A percentile compares a stretch with the other conserved stretches of the same genome.
Evolutionary conservation across 108 stramenopile species (phyloP).

Genomic region (Conticribra weissflogii): DNA sequence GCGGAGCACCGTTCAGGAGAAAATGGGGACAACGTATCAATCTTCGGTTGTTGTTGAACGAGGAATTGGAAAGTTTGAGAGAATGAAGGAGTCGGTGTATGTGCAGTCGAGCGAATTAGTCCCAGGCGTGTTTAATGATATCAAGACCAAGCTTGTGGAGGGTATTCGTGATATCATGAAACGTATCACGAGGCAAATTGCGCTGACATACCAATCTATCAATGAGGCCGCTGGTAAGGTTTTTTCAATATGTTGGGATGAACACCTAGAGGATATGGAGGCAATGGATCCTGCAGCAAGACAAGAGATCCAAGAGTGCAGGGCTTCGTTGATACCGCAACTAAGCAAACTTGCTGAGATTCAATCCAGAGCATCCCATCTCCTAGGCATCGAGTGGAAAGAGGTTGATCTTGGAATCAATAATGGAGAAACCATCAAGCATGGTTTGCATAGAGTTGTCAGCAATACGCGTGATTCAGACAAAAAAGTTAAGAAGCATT

Average conservation of each 20-base stretch:
- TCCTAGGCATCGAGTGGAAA: slow-evolving; percentile 51
- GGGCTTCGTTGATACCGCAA: slow-evolving; percentile 42
- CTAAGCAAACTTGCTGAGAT: slow-evolving; percentile 33
- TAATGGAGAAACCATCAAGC: slow-evolving; percentile 40
- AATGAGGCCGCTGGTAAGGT: slow-evolving; percentile 28
- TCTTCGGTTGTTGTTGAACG: slow-evolving; percentile 27
- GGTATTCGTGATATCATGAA: slow-evolving; percentile 40
- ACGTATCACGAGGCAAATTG: slow-evolving; percentile 21
- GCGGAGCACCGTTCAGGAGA: slow-evolving; percentile 34
- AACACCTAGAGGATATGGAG: slow-evolving; percentile 18
- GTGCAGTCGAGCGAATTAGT: slow-evolving; percentile 15
- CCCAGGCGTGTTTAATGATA: slow-evolving; percentile 35
- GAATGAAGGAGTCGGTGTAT: slow-evolving; percentile 46
- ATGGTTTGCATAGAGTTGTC: slow-evolving; percentile 36
- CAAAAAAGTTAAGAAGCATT: slow-evolving; percentile 4
- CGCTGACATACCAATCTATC: slow-evolving; percentile 20
- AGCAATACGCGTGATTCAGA: slow-evolving; percentile 48
- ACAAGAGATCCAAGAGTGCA: slow-evolving; percentile 32
- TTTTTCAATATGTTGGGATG: slow-evolving; percentile 52
- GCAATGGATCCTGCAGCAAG: slow-evolving; percentile 37
- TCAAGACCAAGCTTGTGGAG: slow-evolving; percentile 26
- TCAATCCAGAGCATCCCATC: slow-evolving; percentile 24
- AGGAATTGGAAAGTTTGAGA: slow-evolving; percentile 41
- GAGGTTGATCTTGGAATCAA: slow-evolving; percentile 50
- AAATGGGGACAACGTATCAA: slow-evolving; percentile 39